These are phyloP conservation scores for Citrus inodora DNA, from an alignment of 345 rosid species.

Conservation along the genomic window DNA sequence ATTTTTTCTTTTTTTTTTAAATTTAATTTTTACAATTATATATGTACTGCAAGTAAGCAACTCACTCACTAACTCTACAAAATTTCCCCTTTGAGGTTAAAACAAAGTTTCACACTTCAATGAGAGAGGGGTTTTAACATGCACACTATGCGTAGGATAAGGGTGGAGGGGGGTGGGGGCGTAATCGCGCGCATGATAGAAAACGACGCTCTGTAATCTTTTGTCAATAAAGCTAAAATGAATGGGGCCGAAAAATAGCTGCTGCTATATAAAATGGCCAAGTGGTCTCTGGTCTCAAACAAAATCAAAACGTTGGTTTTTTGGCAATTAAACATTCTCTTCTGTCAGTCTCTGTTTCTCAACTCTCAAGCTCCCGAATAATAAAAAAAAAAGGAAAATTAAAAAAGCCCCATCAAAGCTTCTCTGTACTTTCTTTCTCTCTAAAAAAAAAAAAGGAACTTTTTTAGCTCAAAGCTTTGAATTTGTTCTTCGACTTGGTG, in stretches of 20 bases:
- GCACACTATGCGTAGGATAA: conserved; percentile 34
- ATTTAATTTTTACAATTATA: neutral
- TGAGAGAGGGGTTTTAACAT: conserved; percentile 19
- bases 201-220: neutral
- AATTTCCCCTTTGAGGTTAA: neutral
- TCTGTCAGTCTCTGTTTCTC: neutral
- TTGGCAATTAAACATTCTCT: neutral
- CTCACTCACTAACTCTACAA: neutral
- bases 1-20: neutral
- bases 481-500: neutral
- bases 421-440: neutral
- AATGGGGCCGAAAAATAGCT: conserved; percentile 19
- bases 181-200: conserved; percentile 11
- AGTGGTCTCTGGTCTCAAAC: neutral
- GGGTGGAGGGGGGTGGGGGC: neutral
- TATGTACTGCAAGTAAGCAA: neutral
- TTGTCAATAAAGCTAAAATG: conserved; percentile 21
- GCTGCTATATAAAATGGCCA: conserved; percentile 7
- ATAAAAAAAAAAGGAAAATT: too few relatives aligned
- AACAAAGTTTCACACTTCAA: neutral
- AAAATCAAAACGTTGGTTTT: neutral
- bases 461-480: conserved; percentile 12
- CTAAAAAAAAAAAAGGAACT: neutral
- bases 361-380: neutral
- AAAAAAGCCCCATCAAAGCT: conserved; percentile 1